A percentile compares a stretch with the other conserved stretches of the same genome.
Conservation (phyloP, 352 stramenopile species). For the Phytophthora pseudosyringae region DNA sequence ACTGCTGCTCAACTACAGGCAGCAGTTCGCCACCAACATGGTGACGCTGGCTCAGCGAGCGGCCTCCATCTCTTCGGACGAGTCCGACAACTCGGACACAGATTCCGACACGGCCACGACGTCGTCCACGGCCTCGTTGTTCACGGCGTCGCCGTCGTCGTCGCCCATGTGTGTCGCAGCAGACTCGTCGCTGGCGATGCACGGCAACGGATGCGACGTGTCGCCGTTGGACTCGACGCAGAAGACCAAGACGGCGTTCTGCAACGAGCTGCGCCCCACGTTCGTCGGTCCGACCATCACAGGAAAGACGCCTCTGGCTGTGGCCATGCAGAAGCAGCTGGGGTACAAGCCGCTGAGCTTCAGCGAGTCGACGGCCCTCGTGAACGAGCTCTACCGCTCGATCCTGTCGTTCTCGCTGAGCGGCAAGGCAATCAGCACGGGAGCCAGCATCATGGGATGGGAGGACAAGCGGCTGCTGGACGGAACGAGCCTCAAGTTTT, state of each 20-base stretch:
- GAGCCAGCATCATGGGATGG: constrained; percentile 67
- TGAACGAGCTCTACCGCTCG: constrained; percentile 53
- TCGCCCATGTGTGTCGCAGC: constrained; percentile 14
- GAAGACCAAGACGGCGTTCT: constrained; percentile 41
- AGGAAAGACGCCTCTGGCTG: constrained; percentile 32
- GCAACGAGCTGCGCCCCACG: constrained; percentile 41
- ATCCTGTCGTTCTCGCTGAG: constrained; percentile 65
- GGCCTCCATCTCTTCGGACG: constrained; percentile 25
- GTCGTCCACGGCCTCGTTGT: constrained; percentile 20
- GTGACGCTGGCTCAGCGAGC: constrained; percentile 26
- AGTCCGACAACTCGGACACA: constrained; percentile 30
- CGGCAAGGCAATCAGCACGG: constrained; percentile 52
- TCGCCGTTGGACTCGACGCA: constrained; percentile 30
- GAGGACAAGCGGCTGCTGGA: constrained; percentile 68
- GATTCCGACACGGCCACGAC: constrained; percentile 40
- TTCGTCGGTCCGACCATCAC: constrained; percentile 32
- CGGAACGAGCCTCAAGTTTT: constrained; percentile 64
- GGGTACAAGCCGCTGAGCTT: constrained; percentile 52
- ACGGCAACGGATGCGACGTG: constrained; percentile 35
- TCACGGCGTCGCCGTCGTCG: constrained; percentile 19
- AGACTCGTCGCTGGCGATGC: constrained; percentile 18
- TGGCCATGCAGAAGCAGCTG: constrained; percentile 51
- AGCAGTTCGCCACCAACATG: constrained; percentile 51
- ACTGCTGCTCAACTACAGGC: constrained; percentile 45
- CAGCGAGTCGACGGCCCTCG: constrained; percentile 38